Evolutionary conservation across 805 yeast species (phyloP).

Genomic region (Nakazawaea ambrosiae): DNA sequence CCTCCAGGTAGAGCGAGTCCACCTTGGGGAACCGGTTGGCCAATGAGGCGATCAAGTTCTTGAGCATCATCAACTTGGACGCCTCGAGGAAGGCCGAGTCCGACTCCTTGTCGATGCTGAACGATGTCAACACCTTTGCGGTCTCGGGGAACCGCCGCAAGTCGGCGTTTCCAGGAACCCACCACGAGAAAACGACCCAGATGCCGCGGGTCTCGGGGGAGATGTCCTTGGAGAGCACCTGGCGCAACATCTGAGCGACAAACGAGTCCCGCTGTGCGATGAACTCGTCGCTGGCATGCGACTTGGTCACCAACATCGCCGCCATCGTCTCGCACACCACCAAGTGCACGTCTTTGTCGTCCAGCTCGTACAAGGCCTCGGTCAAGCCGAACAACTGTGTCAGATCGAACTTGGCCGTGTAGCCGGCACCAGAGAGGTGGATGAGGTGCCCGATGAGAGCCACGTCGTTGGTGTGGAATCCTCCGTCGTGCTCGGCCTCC

Average conservation of each 20-base stretch:
- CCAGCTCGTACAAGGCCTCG: conserved; percentile 43
- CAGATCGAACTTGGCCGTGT: conserved; percentile 33
- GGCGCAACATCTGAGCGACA: conserved; percentile 34
- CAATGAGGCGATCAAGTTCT: conserved; percentile 39
- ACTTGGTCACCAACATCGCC: conserved; percentile 51
- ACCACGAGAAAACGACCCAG: conserved; percentile 75
- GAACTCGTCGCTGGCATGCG: conserved; percentile 29
- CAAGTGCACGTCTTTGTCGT: conserved; percentile 73
- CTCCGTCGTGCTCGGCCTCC: conserved; percentile 63
- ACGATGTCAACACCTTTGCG: conserved; percentile 34
- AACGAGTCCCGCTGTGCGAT: conserved; percentile 35
- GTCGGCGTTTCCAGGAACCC: conserved; percentile 63
- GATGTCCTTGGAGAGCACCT: conserved; percentile 48
- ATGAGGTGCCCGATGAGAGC: conserved; percentile 45
- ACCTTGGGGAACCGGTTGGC: conserved; percentile 51
- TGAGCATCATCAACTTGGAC: conserved; percentile 49
- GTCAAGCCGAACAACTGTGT: conserved; percentile 48
- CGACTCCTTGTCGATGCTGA: conserved; percentile 40
- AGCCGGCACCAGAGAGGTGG: conserved; percentile 38
- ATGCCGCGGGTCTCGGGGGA: conserved; percentile 66
- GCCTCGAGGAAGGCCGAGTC: conserved; percentile 62
- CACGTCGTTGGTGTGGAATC: conserved; percentile 61
- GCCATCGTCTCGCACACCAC: conserved; percentile 63
- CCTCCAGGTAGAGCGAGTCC: conserved; percentile 33
- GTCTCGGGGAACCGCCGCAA: conserved; percentile 57